Evolutionary conservation across 345 rosid genomes (phyloP), one percentile per base, ranked within the genome.

Genomic region (Psidium friedrichsthalianum): DNA sequence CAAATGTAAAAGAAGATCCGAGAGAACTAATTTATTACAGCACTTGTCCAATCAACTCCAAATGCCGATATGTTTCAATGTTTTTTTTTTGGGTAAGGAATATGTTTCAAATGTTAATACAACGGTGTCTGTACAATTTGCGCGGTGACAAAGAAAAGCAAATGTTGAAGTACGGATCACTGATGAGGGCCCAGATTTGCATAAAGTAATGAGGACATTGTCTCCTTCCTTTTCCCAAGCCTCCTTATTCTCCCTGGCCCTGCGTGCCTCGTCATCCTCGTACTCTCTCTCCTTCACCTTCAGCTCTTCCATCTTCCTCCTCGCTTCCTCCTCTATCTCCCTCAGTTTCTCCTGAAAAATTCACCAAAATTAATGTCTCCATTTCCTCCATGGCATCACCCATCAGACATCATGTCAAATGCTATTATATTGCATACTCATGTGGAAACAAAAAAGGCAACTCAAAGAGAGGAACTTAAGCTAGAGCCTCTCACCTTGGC

Each of bases 271-370:
- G 81, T 91, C 91, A 1, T 86, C 83, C 57, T 88, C 85, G 36
- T 87, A 24, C 53, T 86, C 92, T 51, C 91, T 83, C 47, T 83
- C 93, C 85, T 85, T 85, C 52, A 92, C 18, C 86, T 85, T 91
- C 93, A 92, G 55, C 24, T 92, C 96, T 59, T 91, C 96, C 91
- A 93, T 91, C 82, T 92, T 90, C 94, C 36, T 36, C 36, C 36
- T 36, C 36, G 36, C 36, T 36, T 36, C 36, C 83, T 93, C 98
- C 57, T 87, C 90, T 1, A 92, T 86, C 85, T 93, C 91, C 49
- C 87, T 82, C 84, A 92, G 18, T 51, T 88, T 93, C 74, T 92
- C 94, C 94, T 93, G 69, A 54, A 83, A 25, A 82, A 15, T 12
- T 15, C 49, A 56, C 16, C 32, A 6, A 59, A 16, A 2, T 69